These are phyloP conservation scores for Aphanoascus verrucosus DNA, from an alignment of 2,329 filamentous ascomycete genomes.

Conservation along the genomic window DNA sequence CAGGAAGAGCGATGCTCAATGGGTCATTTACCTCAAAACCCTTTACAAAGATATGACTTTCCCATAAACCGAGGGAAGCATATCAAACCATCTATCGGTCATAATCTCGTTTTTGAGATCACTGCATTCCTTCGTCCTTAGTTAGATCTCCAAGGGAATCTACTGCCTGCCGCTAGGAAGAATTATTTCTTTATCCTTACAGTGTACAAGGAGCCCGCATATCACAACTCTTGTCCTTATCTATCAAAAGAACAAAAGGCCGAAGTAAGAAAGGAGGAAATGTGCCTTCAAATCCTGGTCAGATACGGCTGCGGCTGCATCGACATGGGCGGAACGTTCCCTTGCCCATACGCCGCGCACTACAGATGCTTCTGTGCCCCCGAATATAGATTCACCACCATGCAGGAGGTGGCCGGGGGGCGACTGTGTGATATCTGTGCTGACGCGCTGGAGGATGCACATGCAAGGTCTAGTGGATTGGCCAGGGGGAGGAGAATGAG, in stretches of 20 bases:
- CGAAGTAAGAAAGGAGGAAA: background rate
- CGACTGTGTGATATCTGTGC: background rate
- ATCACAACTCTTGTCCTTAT: no score
- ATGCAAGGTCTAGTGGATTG: background rate
- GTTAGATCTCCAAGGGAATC: no score
- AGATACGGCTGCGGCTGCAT: slow-evolving; percentile 1
- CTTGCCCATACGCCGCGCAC: background rate
- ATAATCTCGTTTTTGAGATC: no score
- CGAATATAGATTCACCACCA: background rate
- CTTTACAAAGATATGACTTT: no score
- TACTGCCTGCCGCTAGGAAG: no score
- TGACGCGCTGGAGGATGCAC: background rate
- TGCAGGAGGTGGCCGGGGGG: background rate
- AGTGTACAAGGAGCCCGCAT: no score
- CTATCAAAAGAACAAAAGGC: background rate
- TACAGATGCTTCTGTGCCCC: background rate
- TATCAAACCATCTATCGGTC: no score
- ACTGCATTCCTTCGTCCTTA: no score
- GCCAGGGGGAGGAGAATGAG: background rate
- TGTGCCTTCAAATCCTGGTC: slow-evolving; percentile 2
- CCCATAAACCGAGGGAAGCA: no score
- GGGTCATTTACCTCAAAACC: no score
- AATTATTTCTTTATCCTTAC: no score
- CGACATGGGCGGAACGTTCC: background rate
- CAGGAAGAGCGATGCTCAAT: no score